Base-by-base conservation (phyloP, 2,329 filamentous ascomycete genomes). In the Fusarium phyllophilum region DNA sequence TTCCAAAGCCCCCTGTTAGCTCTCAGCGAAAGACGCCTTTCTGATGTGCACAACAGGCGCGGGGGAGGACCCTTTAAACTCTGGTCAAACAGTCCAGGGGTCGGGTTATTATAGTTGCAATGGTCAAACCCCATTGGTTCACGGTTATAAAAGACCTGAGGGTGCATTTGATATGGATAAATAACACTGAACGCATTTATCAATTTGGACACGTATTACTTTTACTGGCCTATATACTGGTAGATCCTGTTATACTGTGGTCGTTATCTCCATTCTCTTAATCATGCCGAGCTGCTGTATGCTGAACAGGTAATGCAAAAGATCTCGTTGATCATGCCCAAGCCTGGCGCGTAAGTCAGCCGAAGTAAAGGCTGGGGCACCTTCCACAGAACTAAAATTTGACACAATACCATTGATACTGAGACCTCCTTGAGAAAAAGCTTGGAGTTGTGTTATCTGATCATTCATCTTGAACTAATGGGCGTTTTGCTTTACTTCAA, bases 151-250 rank as follows among this genome's bases (percentile, higher is more conserved):
- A 18, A 20, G 48, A 14, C 12, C 7, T 18, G 17, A 44, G 18
- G 10, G 26, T 29, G 0, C 87, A 26, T 58, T 90, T 74, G 83
- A 87, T 22, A 78, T 79, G 24, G 90, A 90, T 81, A 49, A 49
- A 36, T 49, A 15, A 11, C 15, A 41, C 22, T 14, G n/a, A 18
- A 58, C n/a, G 20, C 15, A 48, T 49, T 26, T 24, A 26, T 52
- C 18, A 55, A 55, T 24, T 55, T 41, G 24, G 51, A 41, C 51
- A 55, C 51, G 24, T 41, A 39, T n/a, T n/a, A 14, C 24, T 41
- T 55, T 41, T 8, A n/a, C 24, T n/a, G 51, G 24, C 20, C 51
- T 39, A n/a, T 18, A 13, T 15, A n/a, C n/a, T n/a, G n/a, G n/a
- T n/a, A 41, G 20, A 39, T 29, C 15, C 36, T 31, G 20, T 18